Evolutionary conservation across 1,284 basidiomycete genomes (phyloP), one percentile per base, ranked within the genome.

Genomic region (Cutaneotrichosporon cyanovorans): DNA sequence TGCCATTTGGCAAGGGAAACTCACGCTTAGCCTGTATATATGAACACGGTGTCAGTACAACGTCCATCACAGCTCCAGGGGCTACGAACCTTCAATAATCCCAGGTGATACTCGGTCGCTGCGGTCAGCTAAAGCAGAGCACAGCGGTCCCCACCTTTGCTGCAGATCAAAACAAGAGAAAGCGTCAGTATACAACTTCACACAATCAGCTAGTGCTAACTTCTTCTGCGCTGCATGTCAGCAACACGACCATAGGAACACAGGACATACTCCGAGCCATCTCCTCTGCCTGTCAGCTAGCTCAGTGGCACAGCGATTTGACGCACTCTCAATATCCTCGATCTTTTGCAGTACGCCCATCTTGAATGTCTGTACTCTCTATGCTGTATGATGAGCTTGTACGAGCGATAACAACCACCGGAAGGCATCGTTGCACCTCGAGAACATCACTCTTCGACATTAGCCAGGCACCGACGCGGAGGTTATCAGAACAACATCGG

Each of bases 291-390:
- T 18, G 18, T 45, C 37, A 46, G 31, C 30, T 23, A n/a, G 40
- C 18, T 34, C 2, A 14, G 5, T 3, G n/a, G 20, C 28, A 8
- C n/a, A 25, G 12, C 8, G 22, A 16, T n/a, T n/a, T n/a, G 2
- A 63, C 80, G 74, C 65, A 88, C 87, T 86, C 78, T 93, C 87
- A 56, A 92, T 91, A 67, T 87, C 87, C 71, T 90, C 90, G 57
- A 92, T 91, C 87, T 92, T 92, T 74, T 92, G 88, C 57, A 89
- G 76, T 62, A 92, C 80, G 63, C 88, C 88, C 88, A 91, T 92
- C 23, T 36, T 53, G 46, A 32, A n/a, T 34, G n/a, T n/a, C n/a
- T n/a, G n/a, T n/a, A 28, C 25, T 28, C 8, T 28, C 25, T 28
- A 28, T 28, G n/a, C n/a, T n/a, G n/a, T n/a, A n/a, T n/a, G n/a